Evolutionary conservation across 169 alveolate genomes (phyloP).

Genomic region (Sarcocystis neurona): DNA sequence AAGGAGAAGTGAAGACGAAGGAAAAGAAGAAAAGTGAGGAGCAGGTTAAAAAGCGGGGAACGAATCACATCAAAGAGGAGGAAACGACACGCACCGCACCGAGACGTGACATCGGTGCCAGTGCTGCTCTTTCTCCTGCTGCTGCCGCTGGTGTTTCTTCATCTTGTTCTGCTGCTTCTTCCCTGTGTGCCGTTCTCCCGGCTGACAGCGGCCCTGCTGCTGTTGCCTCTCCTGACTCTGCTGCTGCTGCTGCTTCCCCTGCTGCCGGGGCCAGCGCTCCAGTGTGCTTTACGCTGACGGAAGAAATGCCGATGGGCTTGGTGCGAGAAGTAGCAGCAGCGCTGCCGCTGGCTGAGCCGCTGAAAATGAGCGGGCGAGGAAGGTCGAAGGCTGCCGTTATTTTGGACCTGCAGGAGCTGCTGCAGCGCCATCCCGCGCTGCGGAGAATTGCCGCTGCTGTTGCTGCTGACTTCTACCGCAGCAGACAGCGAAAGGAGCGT

Average conservation of each 20-base stretch:
- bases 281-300: too few species aligned
- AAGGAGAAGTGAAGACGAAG: not conserved
- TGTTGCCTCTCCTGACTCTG: not conserved
- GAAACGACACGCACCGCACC: too few species aligned
- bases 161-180: not conserved
- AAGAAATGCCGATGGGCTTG: constrained; percentile 31
- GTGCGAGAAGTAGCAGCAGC: constrained; percentile 51
- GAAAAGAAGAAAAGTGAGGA: not conserved
- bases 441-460: not conserved
- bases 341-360: constrained; percentile 46
- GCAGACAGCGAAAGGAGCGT: not conserved
- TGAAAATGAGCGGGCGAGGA: constrained; percentile 44
- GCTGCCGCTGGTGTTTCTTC: not conserved
- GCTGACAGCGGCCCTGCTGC: not conserved
- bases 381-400: constrained; percentile 40
- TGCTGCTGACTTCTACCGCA: not conserved
- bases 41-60: not conserved
- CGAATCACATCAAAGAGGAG: too few species aligned
- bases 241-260: not conserved
- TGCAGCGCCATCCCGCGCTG: constrained; percentile 11
- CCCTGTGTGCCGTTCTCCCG: too few species aligned
- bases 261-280: too few species aligned
- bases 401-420: constrained; percentile 28
- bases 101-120: too few species aligned
- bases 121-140: too few species aligned